Conservation (phyloP, 108 stramenopile species). For the Aurantiochytrium sp. region DNA sequence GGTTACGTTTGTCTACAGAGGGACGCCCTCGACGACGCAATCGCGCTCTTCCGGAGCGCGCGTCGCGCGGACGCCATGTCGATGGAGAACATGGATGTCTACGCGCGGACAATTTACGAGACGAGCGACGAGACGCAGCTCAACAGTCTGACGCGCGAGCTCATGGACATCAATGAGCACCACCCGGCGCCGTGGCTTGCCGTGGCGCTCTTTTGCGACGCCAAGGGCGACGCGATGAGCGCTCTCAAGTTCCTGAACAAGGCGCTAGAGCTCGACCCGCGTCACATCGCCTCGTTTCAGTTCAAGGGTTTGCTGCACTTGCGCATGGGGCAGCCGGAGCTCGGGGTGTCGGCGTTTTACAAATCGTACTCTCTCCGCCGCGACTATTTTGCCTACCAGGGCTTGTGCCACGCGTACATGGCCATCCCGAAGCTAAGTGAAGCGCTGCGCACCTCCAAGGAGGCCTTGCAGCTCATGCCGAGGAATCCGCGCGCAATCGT, state of each 20-base stretch:
- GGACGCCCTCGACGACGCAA: not conserved
- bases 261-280: not conserved
- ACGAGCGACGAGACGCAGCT: not conserved
- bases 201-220: not conserved
- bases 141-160: not conserved
- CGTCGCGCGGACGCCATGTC: not conserved
- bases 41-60: not conserved
- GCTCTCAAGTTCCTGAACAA: not conserved
- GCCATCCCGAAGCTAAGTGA: not conserved
- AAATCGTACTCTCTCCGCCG: not conserved
- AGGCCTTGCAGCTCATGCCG: not conserved
- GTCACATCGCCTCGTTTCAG: not conserved
- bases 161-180: not conserved
- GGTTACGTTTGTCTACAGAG: not conserved
- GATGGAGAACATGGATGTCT: not conserved
- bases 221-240: slow-evolving; percentile 2
- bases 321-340: slow-evolving; percentile 18
- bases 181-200: not conserved
- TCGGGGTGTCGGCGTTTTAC: not conserved
- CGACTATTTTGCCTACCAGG: not conserved
- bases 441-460: slow-evolving; percentile 15
- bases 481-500: not conserved
- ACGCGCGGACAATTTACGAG: not conserved
- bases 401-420: not conserved
- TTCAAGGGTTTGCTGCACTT: not conserved